These are phyloP conservation scores for Asparagopsis taxiformis DNA, from an alignment of 31 red algal species.

Conservation along the genomic window DNA sequence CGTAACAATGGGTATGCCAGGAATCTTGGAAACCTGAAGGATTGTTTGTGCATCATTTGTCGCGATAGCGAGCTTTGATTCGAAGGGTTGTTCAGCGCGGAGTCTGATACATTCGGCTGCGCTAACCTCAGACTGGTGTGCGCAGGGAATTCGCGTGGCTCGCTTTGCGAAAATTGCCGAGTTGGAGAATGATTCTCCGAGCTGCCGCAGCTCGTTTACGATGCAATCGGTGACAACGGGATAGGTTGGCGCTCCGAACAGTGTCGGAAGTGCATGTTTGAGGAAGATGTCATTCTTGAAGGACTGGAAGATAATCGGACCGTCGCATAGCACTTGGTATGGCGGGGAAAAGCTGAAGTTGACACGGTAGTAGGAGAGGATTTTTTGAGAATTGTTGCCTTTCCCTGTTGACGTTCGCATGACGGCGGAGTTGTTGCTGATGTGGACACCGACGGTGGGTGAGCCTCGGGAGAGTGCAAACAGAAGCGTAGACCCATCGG, in stretches of 20 bases:
- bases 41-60: constrained; percentile 35
- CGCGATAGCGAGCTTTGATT: constrained; percentile 23
- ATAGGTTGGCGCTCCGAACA: constrained; percentile 37
- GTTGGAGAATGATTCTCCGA: constrained; percentile 36
- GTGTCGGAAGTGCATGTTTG: constrained; percentile 45
- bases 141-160: constrained; percentile 38
- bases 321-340: constrained; percentile 73
- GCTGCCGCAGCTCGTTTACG: constrained; percentile 38
- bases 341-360: constrained; percentile 57
- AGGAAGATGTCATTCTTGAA: constrained; percentile 49
- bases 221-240: constrained; percentile 61
- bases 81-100: not conserved
- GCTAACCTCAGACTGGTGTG: not conserved
- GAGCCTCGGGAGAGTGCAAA: too few relatives aligned
- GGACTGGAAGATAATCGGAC: constrained; percentile 33
- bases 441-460: too few relatives aligned
- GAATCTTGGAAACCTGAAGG: constrained; percentile 10
- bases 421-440: not conserved
- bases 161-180: constrained; percentile 62
- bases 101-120: constrained; percentile 30
- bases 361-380: constrained; percentile 70
- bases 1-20: constrained; percentile 55
- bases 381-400: constrained; percentile 47
- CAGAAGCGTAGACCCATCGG: too few relatives aligned
- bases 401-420: constrained; percentile 16